Evolutionary conservation across 306 rosid species (phyloP).

Genomic region (Rosa lucieae): DNA sequence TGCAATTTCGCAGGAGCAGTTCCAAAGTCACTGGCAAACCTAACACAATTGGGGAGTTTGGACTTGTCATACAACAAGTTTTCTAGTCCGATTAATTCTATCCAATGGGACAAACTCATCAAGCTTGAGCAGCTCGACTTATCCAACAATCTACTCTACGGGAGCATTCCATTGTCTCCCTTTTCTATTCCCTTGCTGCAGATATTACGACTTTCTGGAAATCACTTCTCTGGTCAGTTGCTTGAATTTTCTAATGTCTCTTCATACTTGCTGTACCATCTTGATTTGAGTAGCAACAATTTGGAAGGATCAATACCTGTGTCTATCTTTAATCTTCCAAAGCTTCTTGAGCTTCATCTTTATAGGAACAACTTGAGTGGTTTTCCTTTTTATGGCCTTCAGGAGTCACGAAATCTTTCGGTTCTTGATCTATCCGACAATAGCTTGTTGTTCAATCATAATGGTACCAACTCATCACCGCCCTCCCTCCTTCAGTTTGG

Average conservation of each 20-base stretch:
- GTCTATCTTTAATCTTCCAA: slow-evolving; percentile 18
- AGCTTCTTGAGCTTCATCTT: slow-evolving; percentile 36
- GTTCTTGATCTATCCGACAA: slow-evolving; percentile 26
- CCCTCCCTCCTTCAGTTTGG: slow-evolving; percentile 7
- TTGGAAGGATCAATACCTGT: slow-evolving; percentile 45
- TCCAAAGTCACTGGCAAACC: no score
- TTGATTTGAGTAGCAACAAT: slow-evolving; percentile 43
- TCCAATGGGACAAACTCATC: no score
- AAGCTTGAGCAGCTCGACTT: no score
- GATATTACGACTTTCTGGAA: no score
- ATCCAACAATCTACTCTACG: no score
- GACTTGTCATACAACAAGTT: no score
- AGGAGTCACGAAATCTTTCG: not conserved
- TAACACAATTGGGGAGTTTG: no score
- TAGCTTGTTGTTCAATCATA: slow-evolving; percentile 1
- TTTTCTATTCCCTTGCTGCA: no score
- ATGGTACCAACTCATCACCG: not conserved
- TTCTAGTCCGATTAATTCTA: no score
- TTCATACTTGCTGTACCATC: slow-evolving; percentile 4
- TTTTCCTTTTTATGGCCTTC: slow-evolving; percentile 11
- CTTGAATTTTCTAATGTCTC: slow-evolving; percentile 15
- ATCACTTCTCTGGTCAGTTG: no score
- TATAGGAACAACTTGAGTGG: slow-evolving; percentile 8
- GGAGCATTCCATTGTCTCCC: no score
- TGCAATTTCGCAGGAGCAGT: no score